phyloP scores from a whole-genome alignment of 164 flowering plant genomes.

The Magnolia sinica region DNA sequence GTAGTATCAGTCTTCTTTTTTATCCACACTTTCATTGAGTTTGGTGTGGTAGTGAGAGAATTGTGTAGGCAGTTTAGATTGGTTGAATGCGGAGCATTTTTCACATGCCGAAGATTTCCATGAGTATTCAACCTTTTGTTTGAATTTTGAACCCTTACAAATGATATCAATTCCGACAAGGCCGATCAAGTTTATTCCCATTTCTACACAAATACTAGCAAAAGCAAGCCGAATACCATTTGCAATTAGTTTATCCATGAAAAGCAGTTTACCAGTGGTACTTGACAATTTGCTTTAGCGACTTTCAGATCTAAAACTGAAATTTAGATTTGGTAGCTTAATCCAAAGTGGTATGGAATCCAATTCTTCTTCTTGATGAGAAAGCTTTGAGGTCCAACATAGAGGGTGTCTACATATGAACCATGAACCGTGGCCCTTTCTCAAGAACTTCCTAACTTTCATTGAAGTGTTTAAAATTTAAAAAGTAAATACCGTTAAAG shows the following conservation, averaged over 20 bases:
- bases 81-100: background rate
- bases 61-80: background rate
- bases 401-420: background rate
- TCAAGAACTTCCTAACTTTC: background rate
- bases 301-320: background rate
- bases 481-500: no score
- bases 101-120: background rate
- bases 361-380: background rate
- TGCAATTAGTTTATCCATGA: background rate
- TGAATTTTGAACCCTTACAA: background rate
- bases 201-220: background rate
- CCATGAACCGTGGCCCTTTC: background rate
- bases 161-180: background rate
- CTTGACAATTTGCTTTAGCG: background rate
- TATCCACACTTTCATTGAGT: no score
- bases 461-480: no score
- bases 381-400: background rate
- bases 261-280: background rate
- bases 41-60: background rate
- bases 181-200: background rate
- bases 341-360: background rate
- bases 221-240: background rate
- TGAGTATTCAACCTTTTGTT: background rate
- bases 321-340: background rate
- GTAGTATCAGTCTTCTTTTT: no score